Conservation (phyloP, 2,329 filamentous ascomycete genomes). For the Pyrenophora graminea region DNA sequence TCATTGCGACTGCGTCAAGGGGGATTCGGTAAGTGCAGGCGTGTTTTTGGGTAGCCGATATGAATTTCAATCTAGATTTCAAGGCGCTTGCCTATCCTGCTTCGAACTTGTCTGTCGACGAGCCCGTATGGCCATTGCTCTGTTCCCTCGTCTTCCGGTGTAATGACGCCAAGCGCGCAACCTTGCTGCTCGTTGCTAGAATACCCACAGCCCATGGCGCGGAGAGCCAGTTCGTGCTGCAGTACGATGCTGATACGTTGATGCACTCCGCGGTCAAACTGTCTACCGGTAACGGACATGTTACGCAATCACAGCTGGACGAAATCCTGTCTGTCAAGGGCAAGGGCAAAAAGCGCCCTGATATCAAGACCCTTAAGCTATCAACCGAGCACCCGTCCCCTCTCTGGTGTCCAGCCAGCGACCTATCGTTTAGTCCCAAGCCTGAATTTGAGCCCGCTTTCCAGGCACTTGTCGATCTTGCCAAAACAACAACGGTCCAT, state of each 20-base stretch:
- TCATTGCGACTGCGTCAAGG: constrained; percentile 3
- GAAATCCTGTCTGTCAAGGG: constrained; percentile 1
- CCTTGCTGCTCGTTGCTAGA: constrained; percentile 7
- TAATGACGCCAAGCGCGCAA: constrained; percentile 12
- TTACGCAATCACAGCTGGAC: constrained; percentile 6
- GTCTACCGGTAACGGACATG: constrained; percentile 2
- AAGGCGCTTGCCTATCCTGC: constrained; percentile 17
- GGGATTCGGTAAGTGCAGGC: constrained; percentile 11
- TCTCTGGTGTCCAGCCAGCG: neutral
- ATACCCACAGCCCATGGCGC: constrained; percentile 6
- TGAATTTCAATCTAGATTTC: constrained; percentile 11
- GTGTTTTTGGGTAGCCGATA: constrained; percentile 14
- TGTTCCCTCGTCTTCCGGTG: constrained; percentile 16
- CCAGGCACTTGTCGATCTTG: constrained; percentile 8
- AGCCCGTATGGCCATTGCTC: constrained; percentile 5
- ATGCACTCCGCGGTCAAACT: constrained; percentile 3
- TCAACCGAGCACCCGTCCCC: neutral
- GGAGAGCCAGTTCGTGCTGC: constrained; percentile 7
- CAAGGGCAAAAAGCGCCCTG: constrained; percentile 11
- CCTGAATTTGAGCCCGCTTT: constrained; percentile 12
- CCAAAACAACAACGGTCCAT: constrained; percentile 13
- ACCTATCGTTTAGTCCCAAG: constrained; percentile 1
- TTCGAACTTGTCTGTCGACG: constrained; percentile 2
- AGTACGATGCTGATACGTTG: constrained; percentile 14
- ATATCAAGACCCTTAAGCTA: constrained; percentile 13